Base-by-base conservation (phyloP, 108 stramenopile species). In the Nitzschia palea region DNA sequence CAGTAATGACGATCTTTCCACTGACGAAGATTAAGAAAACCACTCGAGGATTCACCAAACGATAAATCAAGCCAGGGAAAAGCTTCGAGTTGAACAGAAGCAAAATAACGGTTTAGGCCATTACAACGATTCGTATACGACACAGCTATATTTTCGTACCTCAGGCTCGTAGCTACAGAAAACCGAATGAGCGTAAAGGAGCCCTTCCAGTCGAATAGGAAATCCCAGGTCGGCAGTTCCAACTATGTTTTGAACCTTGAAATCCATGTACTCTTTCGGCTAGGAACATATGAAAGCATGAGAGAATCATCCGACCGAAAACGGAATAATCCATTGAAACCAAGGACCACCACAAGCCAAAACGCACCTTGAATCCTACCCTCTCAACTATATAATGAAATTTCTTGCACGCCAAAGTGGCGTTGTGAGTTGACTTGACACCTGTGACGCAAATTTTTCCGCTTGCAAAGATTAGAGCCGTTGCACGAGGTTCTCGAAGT, bases 61-160 rank as follows among this genome's bases (percentile, higher is more conserved):
- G 81, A 74, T 99, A 99, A 62, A 99, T 96, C 26, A 98, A 75
- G 15, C 99, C 99, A 0, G 99, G 97, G 68, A 99, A 99, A n/a
- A 99, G 68, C 68, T 99, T 4, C 47, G 18, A 48, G 47, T 48
- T 5, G 4, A 20, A n/a, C 47, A 48, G 47, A 10, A 48, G 18
- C 18, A 40, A 40, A 40, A 40, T 10, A 8, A 40, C 14, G 37
- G 37, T 40, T 40, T 10, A 40, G n/a, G n/a, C n/a, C n/a, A n/a
- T n/a, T n/a, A n/a, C n/a, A n/a, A n/a, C n/a, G n/a, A n/a, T n/a
- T n/a, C n/a, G n/a, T n/a, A n/a, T n/a, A n/a, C n/a, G n/a, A n/a
- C n/a, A n/a, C n/a, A n/a, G n/a, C n/a, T n/a, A n/a, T n/a, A n/a
- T n/a, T n/a, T n/a, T n/a, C 37, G 8, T 48, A 48, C 47, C 47